A percentile compares a stretch with the other conserved stretches of the same genome.
These are phyloP conservation scores for Wickerhamiella nectarea DNA, from an alignment of 805 yeast species.

Conservation along the genomic window DNA sequence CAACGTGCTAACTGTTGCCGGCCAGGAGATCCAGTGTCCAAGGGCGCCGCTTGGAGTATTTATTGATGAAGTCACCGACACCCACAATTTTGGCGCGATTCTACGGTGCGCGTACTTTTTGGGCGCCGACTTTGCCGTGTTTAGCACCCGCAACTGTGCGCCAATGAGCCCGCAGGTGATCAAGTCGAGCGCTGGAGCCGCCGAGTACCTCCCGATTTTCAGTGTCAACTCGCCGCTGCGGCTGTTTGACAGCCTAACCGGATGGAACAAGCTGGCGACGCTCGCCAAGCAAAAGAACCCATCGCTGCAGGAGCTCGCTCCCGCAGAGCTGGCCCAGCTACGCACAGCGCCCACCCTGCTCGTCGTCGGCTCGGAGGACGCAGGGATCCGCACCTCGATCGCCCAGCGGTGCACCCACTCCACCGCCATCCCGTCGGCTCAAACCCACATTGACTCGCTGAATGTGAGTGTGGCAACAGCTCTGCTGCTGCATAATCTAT, in stretches of 20 bases:
- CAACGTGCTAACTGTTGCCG: constrained; percentile 18
- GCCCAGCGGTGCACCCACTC: constrained; percentile 28
- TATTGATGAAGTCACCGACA: constrained; percentile 70
- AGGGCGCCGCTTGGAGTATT: constrained; percentile 54
- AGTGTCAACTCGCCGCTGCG: constrained; percentile 43
- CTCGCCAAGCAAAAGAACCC: constrained; percentile 13
- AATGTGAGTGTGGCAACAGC: constrained; percentile 89
- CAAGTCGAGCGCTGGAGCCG: constrained; percentile 74
- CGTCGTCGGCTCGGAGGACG: constrained; percentile 77
- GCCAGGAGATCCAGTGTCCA: not conserved
- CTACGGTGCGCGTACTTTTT: constrained; percentile 65
- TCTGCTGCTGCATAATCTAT: constrained; percentile 31
- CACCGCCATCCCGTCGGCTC: constrained; percentile 15
- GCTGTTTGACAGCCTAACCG: constrained; percentile 43
- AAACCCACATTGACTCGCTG: constrained; percentile 48
- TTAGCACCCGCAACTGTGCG: constrained; percentile 60
- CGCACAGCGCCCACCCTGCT: constrained; percentile 46
- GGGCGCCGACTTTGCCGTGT: constrained; percentile 67
- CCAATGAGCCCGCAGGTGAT: constrained; percentile 63
- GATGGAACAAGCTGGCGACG: constrained; percentile 55
- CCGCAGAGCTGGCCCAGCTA: constrained; percentile 33
- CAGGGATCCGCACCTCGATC: constrained; percentile 60
- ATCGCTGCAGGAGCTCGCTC: constrained; percentile 25
- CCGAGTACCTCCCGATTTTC: constrained; percentile 56
- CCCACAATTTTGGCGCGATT: constrained; percentile 79